Evolutionary conservation across 2,329 filamentous ascomycete genomes (phyloP).

Genomic region (Colletotrichum salicis): DNA sequence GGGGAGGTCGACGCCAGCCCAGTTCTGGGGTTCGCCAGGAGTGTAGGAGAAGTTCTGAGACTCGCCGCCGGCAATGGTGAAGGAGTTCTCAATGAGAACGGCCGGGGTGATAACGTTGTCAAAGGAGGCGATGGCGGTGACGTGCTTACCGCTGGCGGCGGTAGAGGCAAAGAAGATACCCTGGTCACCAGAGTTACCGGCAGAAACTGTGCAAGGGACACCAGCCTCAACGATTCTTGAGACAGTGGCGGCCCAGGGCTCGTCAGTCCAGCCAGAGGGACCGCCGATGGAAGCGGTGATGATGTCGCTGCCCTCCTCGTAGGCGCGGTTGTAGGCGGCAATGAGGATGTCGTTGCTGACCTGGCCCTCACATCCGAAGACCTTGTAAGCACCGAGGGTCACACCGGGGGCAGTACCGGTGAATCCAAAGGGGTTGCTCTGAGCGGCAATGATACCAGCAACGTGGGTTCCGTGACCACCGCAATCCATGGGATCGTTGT

Average conservation of each 20-base stretch:
- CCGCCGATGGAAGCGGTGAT: constrained; percentile 67
- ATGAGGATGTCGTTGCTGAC: constrained; percentile 68
- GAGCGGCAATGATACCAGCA: constrained; percentile 70
- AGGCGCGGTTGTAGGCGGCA: constrained; percentile 68
- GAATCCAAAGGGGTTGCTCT: constrained; percentile 63
- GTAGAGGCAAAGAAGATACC: constrained; percentile 63
- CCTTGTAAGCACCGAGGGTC: constrained; percentile 65
- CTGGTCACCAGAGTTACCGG: constrained; percentile 59
- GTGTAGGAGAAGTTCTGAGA: constrained; percentile 55
- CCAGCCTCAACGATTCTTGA: constrained; percentile 64
- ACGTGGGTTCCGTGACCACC: constrained; percentile 71
- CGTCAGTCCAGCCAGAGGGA: constrained; percentile 62
- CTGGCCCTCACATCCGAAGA: constrained; percentile 65
- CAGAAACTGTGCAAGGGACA: constrained; percentile 63
- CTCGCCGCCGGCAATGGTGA: constrained; percentile 49
- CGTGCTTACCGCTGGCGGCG: constrained; percentile 58
- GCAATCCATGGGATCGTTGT: constrained; percentile 65
- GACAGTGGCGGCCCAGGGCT: constrained; percentile 61
- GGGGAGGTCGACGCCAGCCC: constrained; percentile 57
- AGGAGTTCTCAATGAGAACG: constrained; percentile 55
- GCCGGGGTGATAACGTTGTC: constrained; percentile 57
- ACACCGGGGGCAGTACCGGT: constrained; percentile 68
- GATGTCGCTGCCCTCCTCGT: constrained; percentile 67
- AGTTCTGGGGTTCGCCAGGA: constrained; percentile 52
- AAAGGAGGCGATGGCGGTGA: constrained; percentile 61